Evolutionary conservation across 2,329 filamentous ascomycete genomes (phyloP), one percentile per base, ranked within the genome.

Genomic region (Penicillium corylophilum): DNA sequence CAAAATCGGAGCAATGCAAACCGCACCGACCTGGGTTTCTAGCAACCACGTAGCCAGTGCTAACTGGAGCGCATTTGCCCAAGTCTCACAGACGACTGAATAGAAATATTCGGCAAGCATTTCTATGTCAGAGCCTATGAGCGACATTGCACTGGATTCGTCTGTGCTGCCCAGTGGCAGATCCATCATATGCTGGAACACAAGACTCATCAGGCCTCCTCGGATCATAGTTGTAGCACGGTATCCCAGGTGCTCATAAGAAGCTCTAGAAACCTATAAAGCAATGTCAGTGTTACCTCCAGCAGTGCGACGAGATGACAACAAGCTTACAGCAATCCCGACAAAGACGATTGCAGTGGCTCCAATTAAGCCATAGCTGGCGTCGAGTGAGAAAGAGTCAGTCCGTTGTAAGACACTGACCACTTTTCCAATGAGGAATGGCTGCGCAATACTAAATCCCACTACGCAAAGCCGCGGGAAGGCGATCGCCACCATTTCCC

Each of bases 21-120:
- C 66, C 20, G 54, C 54, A 22, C 70, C 72, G 8, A 73, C 47
- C 39, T 71, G 64, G 9, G 54, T 59, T 20, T 63, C 22, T 8
- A 68, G 54, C 31, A 66, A 53, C 66, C 67, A 69, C 15, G 71
- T 66, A 7, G 67, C 69, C 5, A 76, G 48, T 5, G 48, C 69
- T 2, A 74, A 53, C 12, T 74, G 65, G 38, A 74, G 62, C 0
- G 69, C 49, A 42, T 63, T 69, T 6, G 69, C 70, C 61, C 69
- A 71, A 16, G 63, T 61, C 45, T 68, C 67, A 39, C 58, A 61
- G 13, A 59, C 49, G 71, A 39, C 39, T 2, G 56, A 55, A 10
- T 59, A 33, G 22, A 62, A 62, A 26, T 62, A 62, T 45, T 62
- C 55, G 1, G 57, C 57, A 13, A 62, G 48, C 57, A 61, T 62